Base-by-base conservation (phyloP, 768 basidiomycete species). In the Mycena galericulata region DNA sequence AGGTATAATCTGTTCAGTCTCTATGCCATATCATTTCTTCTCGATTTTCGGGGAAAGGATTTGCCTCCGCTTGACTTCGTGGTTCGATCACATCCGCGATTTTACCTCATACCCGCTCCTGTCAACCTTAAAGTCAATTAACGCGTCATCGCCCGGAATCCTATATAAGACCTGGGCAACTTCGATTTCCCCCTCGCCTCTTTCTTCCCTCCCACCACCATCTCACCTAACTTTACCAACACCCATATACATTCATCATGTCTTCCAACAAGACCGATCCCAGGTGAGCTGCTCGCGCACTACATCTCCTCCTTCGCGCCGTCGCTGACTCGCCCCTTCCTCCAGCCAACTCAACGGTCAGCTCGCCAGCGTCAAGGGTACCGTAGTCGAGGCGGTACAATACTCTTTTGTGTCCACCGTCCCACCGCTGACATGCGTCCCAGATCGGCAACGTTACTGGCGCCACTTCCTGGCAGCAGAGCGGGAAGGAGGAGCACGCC, bases 401-500 rank as follows among this genome's bases (percentile, higher is more conserved):
- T 20, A 4, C 11, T 26, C 17, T 30, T 11, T 11, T 17, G 14
- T 1, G 22, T 45, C 8, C 26, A 7, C 40, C 20, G 12, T 26
- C 38, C 22, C 43, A n/a, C 27, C 8, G 20, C 10, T 1, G 8
- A 43, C 20, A n/a, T n/a, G 30, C 15, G 18, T n/a, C 32, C 14
- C 45, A 75, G 68, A 75, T 81, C 62, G 81, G 81, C n/a, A 80
- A 81, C 69, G 11, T 75, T 17, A 82, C 80, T 41, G 82, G 82
- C 32, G 77, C 41, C 58, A 61, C 24, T 57, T 75, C n/a, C 32
- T 82, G 80, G 82, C 60, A 71, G 34, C 36, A 71, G 4, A 75
- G 74, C 54, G 82, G 82, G 22, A 75, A 80, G 68, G 54, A 82
- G 62, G 81, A 83, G 72, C 82, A 83, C 72, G 77, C 74, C 12